phyloP scores from a whole-genome alignment of 495 filamentous ascomycete genomes.

The Xylaria flabelliformis region DNA sequence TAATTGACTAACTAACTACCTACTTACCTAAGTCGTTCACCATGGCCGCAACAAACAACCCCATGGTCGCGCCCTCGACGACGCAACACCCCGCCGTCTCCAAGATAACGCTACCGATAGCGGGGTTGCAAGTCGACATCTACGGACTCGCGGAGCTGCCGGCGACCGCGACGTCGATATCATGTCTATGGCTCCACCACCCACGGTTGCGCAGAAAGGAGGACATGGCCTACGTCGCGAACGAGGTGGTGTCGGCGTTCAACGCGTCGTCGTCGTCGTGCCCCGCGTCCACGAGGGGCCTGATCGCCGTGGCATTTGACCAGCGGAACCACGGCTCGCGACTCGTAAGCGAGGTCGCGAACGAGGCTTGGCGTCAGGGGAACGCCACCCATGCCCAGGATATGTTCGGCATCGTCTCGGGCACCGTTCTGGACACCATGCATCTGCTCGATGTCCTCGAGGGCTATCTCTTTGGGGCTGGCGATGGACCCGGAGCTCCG shows the following conservation, averaged over 20 bases:
- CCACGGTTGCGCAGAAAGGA: constrained; percentile 72
- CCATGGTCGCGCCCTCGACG: constrained; percentile 35
- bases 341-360: constrained; percentile 62
- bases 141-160: constrained; percentile 80
- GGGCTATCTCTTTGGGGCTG: constrained; percentile 72
- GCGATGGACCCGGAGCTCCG: constrained; percentile 36
- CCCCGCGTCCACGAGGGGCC: constrained; percentile 44
- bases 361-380: constrained; percentile 78
- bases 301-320: constrained; percentile 86
- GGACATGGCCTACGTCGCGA: constrained; percentile 65
- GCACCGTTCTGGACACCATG: constrained; percentile 77
- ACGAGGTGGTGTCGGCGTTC: constrained; percentile 46
- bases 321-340: constrained; percentile 88
- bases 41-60: constrained; percentile 37
- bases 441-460: constrained; percentile 74
- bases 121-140: constrained; percentile 76
- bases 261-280: constrained; percentile 25
- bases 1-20: not conserved
- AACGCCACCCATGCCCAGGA: constrained; percentile 71
- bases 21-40: too few species aligned
- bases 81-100: constrained; percentile 59
- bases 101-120: constrained; percentile 65
- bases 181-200: constrained; percentile 88
- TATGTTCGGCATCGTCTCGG: constrained; percentile 50
- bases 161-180: constrained; percentile 54